phyloP scores from a whole-genome alignment of 306 rosid genomes.

The Leucaena leucocephala region DNA sequence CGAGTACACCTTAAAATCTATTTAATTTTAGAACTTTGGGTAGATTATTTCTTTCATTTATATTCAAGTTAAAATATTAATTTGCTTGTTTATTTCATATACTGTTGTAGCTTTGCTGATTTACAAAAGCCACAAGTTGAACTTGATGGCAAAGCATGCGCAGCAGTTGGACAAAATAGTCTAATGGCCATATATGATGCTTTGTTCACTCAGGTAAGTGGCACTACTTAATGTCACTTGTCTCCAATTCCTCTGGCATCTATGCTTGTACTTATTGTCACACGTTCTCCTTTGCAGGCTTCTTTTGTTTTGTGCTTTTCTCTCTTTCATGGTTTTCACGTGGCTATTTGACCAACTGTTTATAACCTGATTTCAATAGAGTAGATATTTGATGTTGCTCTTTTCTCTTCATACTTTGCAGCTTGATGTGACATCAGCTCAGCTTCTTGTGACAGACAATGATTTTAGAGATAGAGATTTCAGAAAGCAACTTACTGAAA shows the following conservation, averaged over 20 bases:
- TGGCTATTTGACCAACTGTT: slow-evolving; percentile 10
- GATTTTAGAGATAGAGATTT: slow-evolving; percentile 95
- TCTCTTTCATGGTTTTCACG: not conserved
- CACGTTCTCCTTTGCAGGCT: not conserved
- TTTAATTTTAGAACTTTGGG: not conserved
- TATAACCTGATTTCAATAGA: slow-evolving; percentile 2
- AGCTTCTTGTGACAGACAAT: slow-evolving; percentile 91
- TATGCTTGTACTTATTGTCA: slow-evolving; percentile 6
- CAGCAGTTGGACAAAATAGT: slow-evolving; percentile 94
- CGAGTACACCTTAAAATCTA: not conserved
- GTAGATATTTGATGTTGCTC: slow-evolving; percentile 24
- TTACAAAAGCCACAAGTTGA: slow-evolving; percentile 96
- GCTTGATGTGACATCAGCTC: slow-evolving; percentile 95
- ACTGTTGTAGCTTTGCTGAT: slow-evolving; percentile 80
- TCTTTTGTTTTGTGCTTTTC: not conserved
- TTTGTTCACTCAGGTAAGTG: slow-evolving; percentile 83
- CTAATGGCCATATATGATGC: slow-evolving; percentile 94
- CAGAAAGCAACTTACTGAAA: slow-evolving; percentile 81
- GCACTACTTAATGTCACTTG: slow-evolving; percentile 8
- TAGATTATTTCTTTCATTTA: not conserved
- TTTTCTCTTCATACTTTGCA: slow-evolving; percentile 46
- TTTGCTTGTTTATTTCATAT: slow-evolving; percentile 23
- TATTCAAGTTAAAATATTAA: slow-evolving; percentile 19
- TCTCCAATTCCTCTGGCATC: not conserved
- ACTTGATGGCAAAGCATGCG: slow-evolving; percentile 97